Conservation (phyloP, 345 rosid species). For the Dipteronia sinensis region DNA sequence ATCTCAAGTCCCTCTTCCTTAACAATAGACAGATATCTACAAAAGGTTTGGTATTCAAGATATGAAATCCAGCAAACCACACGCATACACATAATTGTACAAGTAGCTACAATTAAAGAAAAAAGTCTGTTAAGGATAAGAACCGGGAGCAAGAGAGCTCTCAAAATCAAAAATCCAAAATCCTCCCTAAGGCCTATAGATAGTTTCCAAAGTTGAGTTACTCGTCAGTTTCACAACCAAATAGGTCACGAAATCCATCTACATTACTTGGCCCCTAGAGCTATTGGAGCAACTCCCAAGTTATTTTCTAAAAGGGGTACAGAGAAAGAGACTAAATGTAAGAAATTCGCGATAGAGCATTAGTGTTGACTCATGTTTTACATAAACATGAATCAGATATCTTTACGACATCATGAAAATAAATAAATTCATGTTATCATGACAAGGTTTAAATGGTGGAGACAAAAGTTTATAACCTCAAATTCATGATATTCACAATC, state of each 20-base stretch:
- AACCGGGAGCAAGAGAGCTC: not conserved
- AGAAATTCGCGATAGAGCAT: not conserved
- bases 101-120: no score
- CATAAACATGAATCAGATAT: no score
- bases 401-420: not conserved
- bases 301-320: not conserved
- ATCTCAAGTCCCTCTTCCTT: constrained; percentile 82
- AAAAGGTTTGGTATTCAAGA: constrained; percentile 3
- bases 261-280: not conserved
- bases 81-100: not conserved
- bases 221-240: not conserved
- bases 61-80: not conserved
- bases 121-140: not conserved
- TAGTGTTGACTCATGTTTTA: not conserved
- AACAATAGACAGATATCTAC: constrained; percentile 68
- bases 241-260: not conserved
- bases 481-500: not conserved
- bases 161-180: not conserved
- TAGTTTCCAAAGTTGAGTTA: not conserved
- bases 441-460: not conserved
- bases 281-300: not conserved
- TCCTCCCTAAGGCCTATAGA: not conserved
- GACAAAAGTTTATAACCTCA: not conserved
- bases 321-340: not conserved
- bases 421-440: not conserved